These are phyloP conservation scores for Acanthamoeba castellanii DNA, from an alignment of 208 protist genomes.

Conservation along the genomic window DNA sequence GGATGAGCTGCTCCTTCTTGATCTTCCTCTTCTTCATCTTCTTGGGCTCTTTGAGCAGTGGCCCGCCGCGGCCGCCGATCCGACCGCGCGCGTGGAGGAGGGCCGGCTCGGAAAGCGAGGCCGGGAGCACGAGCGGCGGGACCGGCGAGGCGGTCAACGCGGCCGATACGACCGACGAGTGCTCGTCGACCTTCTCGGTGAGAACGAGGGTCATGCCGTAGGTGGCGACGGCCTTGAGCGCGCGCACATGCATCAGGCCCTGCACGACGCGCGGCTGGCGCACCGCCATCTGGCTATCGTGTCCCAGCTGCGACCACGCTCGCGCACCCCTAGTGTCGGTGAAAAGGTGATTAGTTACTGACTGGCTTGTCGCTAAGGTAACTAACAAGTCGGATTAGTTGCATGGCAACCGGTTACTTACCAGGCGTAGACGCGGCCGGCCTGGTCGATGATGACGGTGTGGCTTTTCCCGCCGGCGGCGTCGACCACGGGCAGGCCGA, in stretches of 20 bases:
- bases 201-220: constrained; percentile 69
- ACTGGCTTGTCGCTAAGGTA: too few relatives aligned
- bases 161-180: background rate
- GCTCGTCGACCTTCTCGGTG: constrained; percentile 6
- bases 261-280: constrained; percentile 53
- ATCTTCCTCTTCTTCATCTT: background rate
- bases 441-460: constrained; percentile 47
- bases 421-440: constrained; percentile 50
- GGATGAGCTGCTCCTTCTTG: constrained; percentile 61
- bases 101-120: background rate
- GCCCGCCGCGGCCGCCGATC: background rate
- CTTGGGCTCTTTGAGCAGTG: background rate
- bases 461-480: constrained; percentile 65
- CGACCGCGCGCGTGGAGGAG: background rate
- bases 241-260: constrained; percentile 29
- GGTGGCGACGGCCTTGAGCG: constrained; percentile 61
- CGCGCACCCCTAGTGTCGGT: constrained; percentile 10
- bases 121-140: background rate
- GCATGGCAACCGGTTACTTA: background rate
- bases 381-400: too few relatives aligned
- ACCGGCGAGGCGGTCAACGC: background rate
- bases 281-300: constrained; percentile 32
- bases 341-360: background rate
- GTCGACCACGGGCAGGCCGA: constrained; percentile 35
- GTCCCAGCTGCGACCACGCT: constrained; percentile 67